These are phyloP conservation scores for Plasmodium inui DNA, from an alignment of 169 alveolate genomes.

Conservation along the genomic window DNA sequence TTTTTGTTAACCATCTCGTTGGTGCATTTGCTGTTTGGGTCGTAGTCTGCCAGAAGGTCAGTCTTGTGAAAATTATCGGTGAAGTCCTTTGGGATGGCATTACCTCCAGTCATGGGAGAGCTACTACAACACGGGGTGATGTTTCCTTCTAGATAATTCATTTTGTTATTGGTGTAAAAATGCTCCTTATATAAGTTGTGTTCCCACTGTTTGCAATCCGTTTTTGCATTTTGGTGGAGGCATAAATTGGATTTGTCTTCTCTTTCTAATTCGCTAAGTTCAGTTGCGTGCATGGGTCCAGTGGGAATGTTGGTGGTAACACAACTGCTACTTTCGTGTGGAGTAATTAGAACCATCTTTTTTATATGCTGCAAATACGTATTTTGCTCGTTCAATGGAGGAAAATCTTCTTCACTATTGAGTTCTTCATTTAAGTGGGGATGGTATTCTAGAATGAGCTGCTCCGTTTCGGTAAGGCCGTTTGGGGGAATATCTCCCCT, in stretches of 20 bases:
- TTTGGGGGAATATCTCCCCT: neutral
- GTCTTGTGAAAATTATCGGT: neutral
- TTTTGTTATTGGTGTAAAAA: neutral
- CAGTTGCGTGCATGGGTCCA: neutral
- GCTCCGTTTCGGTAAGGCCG: neutral
- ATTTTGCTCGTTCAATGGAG: neutral
- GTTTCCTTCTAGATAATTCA: neutral
- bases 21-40: neutral
- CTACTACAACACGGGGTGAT: neutral
- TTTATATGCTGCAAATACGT: neutral
- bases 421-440: conserved; percentile 13
- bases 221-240: neutral
- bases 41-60: neutral
- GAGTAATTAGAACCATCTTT: neutral
- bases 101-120: neutral
- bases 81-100: neutral
- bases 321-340: neutral
- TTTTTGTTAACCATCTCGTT: neutral
- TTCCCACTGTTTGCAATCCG: neutral
- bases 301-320: neutral
- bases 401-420: neutral
- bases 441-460: neutral
- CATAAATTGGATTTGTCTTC: neutral
- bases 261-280: neutral
- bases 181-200: neutral